Percentiles rank a stretch among this genome's conserved stretches.
Evolutionary conservation across 768 basidiomycete genomes (phyloP).

Genomic region (Daedalea quercina): DNA sequence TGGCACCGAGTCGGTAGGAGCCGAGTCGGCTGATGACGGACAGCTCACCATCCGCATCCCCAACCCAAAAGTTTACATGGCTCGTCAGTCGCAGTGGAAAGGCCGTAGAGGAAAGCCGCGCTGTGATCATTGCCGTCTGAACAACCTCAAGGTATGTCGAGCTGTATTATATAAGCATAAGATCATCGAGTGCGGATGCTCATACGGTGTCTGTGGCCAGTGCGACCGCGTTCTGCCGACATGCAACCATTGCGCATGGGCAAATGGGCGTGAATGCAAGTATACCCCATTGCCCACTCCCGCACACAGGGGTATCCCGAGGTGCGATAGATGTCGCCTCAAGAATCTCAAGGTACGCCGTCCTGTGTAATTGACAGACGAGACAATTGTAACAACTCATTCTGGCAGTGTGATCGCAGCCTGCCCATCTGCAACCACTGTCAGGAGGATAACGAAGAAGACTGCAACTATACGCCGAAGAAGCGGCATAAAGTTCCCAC

Average conservation of each 20-base stretch:
- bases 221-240: slow-evolving; percentile 66
- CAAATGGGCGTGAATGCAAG: slow-evolving; percentile 55
- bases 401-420: slow-evolving; percentile 59
- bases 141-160: slow-evolving; percentile 60
- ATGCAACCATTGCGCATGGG: slow-evolving; percentile 69
- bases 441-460: slow-evolving; percentile 40
- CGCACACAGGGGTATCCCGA: slow-evolving; percentile 67
- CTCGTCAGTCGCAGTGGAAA: slow-evolving; percentile 68
- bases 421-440: slow-evolving; percentile 69
- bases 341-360: slow-evolving; percentile 57
- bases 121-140: slow-evolving; percentile 65
- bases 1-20: slow-evolving; percentile 23
- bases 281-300: slow-evolving; percentile 72
- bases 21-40: slow-evolving; percentile 27
- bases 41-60: slow-evolving; percentile 58
- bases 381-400: slow-evolving; percentile 4
- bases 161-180: neutral
- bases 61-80: slow-evolving; percentile 60
- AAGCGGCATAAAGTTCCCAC: slow-evolving; percentile 51
- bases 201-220: slow-evolving; percentile 27
- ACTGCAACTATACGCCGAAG: slow-evolving; percentile 72
- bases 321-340: slow-evolving; percentile 64
- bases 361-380: neutral
- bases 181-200: slow-evolving; percentile 3
- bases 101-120: slow-evolving; percentile 69